Base-by-base conservation (phyloP, 352 stramenopile genomes). In the Globisporangium lucens region DNA sequence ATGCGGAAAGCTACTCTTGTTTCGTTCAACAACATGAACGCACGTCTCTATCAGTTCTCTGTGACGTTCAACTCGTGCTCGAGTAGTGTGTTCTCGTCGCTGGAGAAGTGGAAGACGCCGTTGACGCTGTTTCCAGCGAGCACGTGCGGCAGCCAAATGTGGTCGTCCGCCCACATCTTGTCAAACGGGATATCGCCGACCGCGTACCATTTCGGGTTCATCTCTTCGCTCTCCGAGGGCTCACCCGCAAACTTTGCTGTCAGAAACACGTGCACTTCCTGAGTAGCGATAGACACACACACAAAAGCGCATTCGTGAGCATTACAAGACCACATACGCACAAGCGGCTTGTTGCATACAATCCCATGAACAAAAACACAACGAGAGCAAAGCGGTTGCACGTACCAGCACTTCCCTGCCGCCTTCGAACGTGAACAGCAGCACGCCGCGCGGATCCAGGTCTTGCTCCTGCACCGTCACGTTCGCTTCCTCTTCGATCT, bases 81-180 rank as follows among this genome's bases (percentile, higher is more conserved):
- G 12, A 95, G 63, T 36, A 96, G 77, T 7, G 83, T 90, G 57
- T 81, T 64, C 63, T 95, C 88, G 58, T 94, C 83, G 24, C 66
- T 75, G 17, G 72, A 75, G 63, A 96, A 97, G 67, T 80, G 75
- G 63, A 95, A 96, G 29, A 85, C 75, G 10, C 83, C 89, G 53
- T 79, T 62, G 55, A 97, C 86, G 38, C 53, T 77, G 41, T 88
- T 80, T 46, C 87, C 90, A 1, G 62, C 68, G 15, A 97, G 77
- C 22, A 97, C 75, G 22, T 88, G 79, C 27, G 88, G 89, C 47
- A 96, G 68, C 90, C 90, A 97, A 53, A 92, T 68, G 56, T 49
- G 60, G 68, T 97, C 89, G 71, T 97, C 89, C 2, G 85, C 71
- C 90, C 90, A 97, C 90, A 97, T 97, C n/a, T 69, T 71, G 3